A percentile compares a stretch with the other conserved stretches of the same genome.
Evolutionary conservation across 176 grass and related monocot species (phyloP).

Genomic region (Chloris gayana): DNA sequence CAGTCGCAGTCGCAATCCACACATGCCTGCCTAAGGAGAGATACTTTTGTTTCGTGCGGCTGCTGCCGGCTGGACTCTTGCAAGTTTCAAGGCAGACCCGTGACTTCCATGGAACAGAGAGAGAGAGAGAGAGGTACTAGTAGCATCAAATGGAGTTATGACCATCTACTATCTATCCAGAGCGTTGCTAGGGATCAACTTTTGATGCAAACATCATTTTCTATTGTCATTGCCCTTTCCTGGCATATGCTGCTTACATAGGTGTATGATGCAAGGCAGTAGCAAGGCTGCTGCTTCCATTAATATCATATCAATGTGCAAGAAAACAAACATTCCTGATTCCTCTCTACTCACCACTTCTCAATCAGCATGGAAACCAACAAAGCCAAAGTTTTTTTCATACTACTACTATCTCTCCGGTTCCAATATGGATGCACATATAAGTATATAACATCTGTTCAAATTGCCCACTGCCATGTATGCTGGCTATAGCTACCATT

Average conservation of each 20-base stretch:
- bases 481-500: background rate
- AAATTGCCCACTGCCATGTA: slow-evolving; percentile 6
- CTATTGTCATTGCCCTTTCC: slow-evolving; percentile 37
- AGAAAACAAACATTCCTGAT: slow-evolving; percentile 75
- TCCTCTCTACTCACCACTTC: slow-evolving; percentile 24
- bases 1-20: background rate
- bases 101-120: slow-evolving; percentile 50
- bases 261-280: slow-evolving; percentile 23
- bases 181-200: slow-evolving; percentile 41
- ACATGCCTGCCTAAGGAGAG: slow-evolving; percentile 31
- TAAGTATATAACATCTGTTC: background rate
- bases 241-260: slow-evolving; percentile 25
- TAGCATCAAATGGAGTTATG: slow-evolving; percentile 38
- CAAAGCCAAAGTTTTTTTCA: background rate
- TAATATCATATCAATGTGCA: slow-evolving; percentile 61
- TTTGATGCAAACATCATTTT: slow-evolving; percentile 64
- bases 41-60: slow-evolving; percentile 47
- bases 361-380: slow-evolving; percentile 53
- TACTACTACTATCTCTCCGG: background rate
- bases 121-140: background rate
- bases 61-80: slow-evolving; percentile 11
- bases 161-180: slow-evolving; percentile 24
- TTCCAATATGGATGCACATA: slow-evolving; percentile 5
- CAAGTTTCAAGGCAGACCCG: slow-evolving; percentile 61
- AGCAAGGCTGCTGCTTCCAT: slow-evolving; percentile 58